Base-by-base conservation (phyloP, 2,329 filamentous ascomycete species). In the Clarireedia hainanense region DNA sequence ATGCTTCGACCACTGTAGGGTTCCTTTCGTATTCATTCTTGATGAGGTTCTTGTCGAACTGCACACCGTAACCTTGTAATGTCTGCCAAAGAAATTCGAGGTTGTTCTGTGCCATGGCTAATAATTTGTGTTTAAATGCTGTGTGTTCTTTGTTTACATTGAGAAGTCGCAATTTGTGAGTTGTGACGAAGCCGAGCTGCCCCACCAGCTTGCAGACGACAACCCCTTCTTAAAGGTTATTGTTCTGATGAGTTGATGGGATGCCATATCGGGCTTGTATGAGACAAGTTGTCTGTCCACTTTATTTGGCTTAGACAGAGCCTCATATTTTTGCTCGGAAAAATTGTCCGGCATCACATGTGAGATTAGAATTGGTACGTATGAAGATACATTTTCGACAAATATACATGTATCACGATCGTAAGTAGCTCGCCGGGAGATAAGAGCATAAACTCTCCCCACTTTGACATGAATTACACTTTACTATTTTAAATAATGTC, bases 1-100 rank as follows among this genome's bases (percentile, higher is more conserved):
- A 84, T 49, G 65, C 63, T 53, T 60, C 57, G 49, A 62, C 54
- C 30, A 51, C 60, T 27, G 64, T 63, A 17, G 61, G 61, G 49
- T 66, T 60, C 4, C 58, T 50, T 27, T 36, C 20, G 37, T 64
- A 61, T 6, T 63, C 64, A 17, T 61, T 57, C 55, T 64, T 62
- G 9, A 69, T 50, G 23, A 58, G 61, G 48, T 65, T 64, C 3
- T 60, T 58, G 60, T 70, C 64, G 49, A 61, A 66, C 23, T 58
- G 58, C 14, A 70, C 57, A 58, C 68, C 66, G 47, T 63, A 65
- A 27, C 66, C 65, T 10, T 61, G 63, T 20, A 70, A 48, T 3
- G 64, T 58, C 27, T 60, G 57, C 9, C 63, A 20, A 20, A 70
- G 59, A 10, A 58, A 52, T n/a, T 67, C 56, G 20, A 64, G 48